Evolutionary conservation across 1,139 yeast species (phyloP).

Genomic region (Fermentozyma sake): DNA sequence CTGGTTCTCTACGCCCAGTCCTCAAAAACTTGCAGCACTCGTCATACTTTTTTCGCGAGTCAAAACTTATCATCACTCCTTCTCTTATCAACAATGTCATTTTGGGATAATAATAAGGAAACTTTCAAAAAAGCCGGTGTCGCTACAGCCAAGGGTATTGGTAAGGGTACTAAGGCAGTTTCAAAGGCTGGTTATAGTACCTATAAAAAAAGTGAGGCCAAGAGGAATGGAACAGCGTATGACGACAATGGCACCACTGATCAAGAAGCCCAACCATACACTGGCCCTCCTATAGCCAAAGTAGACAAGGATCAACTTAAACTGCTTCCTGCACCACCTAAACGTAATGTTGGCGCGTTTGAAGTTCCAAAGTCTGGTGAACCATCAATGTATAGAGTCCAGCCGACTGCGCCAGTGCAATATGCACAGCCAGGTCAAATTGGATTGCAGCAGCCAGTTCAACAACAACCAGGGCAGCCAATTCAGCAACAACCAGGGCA

Average conservation of each 20-base stretch:
- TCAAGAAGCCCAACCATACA: constrained; percentile 2
- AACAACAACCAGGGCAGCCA: constrained; percentile 7
- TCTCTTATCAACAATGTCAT: too few relatives aligned
- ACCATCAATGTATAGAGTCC: constrained; percentile 6
- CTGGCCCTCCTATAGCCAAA: constrained; percentile 17
- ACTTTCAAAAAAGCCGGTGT: constrained; percentile 44
- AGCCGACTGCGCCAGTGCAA: constrained; percentile 4
- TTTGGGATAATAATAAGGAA: constrained; percentile 54
- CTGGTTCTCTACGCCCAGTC: too few relatives aligned
- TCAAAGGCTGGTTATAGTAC: constrained; percentile 48
- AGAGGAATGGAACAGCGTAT: constrained; percentile 19
- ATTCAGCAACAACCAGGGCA: constrained; percentile 7
- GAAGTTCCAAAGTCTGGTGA: constrained; percentile 8
- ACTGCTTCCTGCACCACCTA: constrained; percentile 54
- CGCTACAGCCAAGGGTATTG: constrained; percentile 46
- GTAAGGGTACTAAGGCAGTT: constrained; percentile 44
- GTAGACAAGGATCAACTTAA: constrained; percentile 32
- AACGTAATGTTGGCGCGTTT: constrained; percentile 24
- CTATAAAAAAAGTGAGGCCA: constrained; percentile 34
- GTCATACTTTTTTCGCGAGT: too few relatives aligned
- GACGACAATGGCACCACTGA: too few relatives aligned
- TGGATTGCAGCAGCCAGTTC: constrained; percentile 5
- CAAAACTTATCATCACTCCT: too few relatives aligned
- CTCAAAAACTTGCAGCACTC: too few relatives aligned
- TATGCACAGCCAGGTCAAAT: constrained; percentile 4